Conservation (phyloP, 2,329 filamentous ascomycete species). For the Bipolaris zeicola region DNA sequence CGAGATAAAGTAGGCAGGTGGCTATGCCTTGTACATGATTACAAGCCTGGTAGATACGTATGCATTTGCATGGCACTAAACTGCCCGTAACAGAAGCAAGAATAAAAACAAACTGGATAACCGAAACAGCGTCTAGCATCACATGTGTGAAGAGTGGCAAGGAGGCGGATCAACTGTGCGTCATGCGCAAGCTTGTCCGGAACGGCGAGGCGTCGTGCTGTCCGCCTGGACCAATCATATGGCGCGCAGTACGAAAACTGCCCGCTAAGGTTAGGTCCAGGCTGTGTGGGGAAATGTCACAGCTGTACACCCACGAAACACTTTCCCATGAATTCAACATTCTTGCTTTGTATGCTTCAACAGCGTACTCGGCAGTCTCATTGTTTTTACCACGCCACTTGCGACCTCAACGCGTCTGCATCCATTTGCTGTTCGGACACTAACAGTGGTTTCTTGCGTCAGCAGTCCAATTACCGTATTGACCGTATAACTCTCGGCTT, state of each 20-base stretch:
- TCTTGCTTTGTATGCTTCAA: constrained; percentile 14
- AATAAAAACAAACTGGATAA: constrained; percentile 7
- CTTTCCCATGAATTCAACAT: constrained; percentile 2
- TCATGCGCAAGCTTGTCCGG: constrained; percentile 2
- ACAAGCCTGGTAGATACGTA: constrained; percentile 6
- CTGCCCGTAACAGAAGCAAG: constrained; percentile 10
- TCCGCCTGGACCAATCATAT: constrained; percentile 18
- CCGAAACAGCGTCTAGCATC: not conserved
- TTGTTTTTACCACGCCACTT: not conserved
- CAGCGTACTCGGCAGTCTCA: constrained; percentile 3
- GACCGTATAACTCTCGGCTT: constrained; percentile 9
- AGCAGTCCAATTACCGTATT: not conserved
- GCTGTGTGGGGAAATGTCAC: constrained; percentile 18
- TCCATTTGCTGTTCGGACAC: not conserved
- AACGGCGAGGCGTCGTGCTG: not conserved
- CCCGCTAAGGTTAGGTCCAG: constrained; percentile 15
- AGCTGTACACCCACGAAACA: constrained; percentile 13
- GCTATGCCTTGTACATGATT: constrained; percentile 5
- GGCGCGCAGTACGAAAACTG: constrained; percentile 21
- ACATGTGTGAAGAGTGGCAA: not conserved
- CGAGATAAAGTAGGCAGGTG: not conserved
- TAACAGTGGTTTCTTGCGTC: not conserved
- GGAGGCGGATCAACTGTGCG: not conserved
- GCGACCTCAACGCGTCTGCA: constrained; percentile 10
- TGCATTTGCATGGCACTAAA: constrained; percentile 10